Base-by-base conservation (phyloP, 306 rosid species). In the Cajanus cajan region DNA sequence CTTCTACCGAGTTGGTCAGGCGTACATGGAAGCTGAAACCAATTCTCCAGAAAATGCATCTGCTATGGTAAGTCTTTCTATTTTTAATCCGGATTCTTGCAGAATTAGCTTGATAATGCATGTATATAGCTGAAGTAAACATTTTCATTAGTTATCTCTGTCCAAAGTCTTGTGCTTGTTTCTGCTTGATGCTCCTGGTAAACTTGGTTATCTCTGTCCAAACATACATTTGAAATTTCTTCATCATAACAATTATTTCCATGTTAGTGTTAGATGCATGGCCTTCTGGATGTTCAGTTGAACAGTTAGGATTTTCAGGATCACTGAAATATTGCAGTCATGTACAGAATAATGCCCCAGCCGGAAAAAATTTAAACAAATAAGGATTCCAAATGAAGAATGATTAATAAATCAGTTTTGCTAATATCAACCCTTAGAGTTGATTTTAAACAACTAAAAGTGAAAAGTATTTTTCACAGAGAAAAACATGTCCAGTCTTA, bases 11-110 rank as follows among this genome's bases (percentile, higher is more conserved):
- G 48, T 73, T 70, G 39, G 22, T 44, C 48, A 73, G 80, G 74
- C 50, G 65, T 48, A 44, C 68, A 91, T 90, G 90, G 92, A 78
- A 78, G 40, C 90, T 41, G 85, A 83, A 80, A 82, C 77, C 47
- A 79, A 76, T 51, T 71, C 58, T 59, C 68, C 82, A 71, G 86
- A 86, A 74, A 69, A 71, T 31, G 70, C 75, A 54, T 79, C 80
- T 76, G 70, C 77, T 76, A 28, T 8, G 86, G 96, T 92, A 88
- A 24, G 88, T 15, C 37, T 59, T 82, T 64, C 68, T 44, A 6
- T 19, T 65, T 74, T 72, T 76, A 16, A 22, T 40, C 1, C 47
- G 21, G 59, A 43, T 65, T 52, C 55, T 59, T 48, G 57, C 55
- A 68, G 40, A 62, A 55, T 43, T n/a, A 43, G 41, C 41, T 54